A percentile compares a stretch with the other conserved stretches of the same genome.
phyloP scores from a whole-genome alignment of 2,329 filamentous ascomycete genomes.

The Cryphonectria radicalis region DNA sequence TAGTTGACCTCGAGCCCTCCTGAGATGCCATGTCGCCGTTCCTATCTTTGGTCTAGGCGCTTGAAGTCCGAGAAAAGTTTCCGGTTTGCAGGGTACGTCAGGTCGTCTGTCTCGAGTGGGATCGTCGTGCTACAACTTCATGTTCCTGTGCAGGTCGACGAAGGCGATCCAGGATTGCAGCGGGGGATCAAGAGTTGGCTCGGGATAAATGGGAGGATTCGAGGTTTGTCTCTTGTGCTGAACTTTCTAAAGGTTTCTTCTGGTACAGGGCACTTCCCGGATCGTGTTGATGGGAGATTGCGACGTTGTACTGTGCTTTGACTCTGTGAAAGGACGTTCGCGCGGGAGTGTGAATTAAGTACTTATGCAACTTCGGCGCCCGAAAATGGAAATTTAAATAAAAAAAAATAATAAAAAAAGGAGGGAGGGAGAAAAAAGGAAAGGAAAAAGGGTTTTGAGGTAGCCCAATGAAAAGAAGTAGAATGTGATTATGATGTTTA shows the following conservation, averaged over 20 bases:
- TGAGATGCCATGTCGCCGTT: slow-evolving; percentile 44
- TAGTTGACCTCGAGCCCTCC: slow-evolving; percentile 41
- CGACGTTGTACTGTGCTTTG: slow-evolving; percentile 15
- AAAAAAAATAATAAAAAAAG: not conserved
- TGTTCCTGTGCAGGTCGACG: slow-evolving; percentile 14
- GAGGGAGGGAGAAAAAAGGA: not conserved
- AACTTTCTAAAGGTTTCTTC: not conserved
- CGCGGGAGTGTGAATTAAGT: not conserved
- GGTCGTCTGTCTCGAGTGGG: slow-evolving; percentile 12
- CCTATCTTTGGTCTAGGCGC: not conserved
- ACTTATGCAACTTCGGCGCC: not conserved
- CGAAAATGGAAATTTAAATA: not conserved
- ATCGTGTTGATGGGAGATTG: slow-evolving; percentile 16
- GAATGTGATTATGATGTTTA: slow-evolving; percentile 3
- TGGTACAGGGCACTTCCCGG: slow-evolving; percentile 12
- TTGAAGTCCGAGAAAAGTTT: not conserved
- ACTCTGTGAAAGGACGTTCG: not conserved
- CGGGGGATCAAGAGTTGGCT: slow-evolving; percentile 8
- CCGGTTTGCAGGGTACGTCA: slow-evolving; percentile 2
- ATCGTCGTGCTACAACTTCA: slow-evolving; percentile 17
- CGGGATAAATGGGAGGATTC: not conserved
- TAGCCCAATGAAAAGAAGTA: not conserved
- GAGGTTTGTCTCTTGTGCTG: not conserved
- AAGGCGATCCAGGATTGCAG: not conserved
- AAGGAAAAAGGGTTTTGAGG: not conserved